Evolutionary conservation across 2,329 filamentous ascomycete genomes (phyloP).

Genomic region (Beauveria scarabaeidicola): DNA sequence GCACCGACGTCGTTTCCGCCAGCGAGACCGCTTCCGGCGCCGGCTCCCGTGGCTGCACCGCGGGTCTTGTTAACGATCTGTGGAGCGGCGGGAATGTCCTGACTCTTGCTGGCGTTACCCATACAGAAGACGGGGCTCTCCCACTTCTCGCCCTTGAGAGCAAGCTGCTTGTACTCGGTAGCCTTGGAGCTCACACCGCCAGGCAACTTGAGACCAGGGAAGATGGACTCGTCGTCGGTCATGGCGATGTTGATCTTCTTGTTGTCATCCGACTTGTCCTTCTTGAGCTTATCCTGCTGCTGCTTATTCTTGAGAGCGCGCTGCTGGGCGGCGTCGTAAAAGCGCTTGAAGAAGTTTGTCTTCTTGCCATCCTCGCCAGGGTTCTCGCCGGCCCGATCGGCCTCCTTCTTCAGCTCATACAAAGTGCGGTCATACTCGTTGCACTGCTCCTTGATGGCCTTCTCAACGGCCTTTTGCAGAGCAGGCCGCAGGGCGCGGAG

Average conservation of each 20-base stretch:
- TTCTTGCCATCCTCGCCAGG: slow-evolving; percentile 51
- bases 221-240: slow-evolving; percentile 71
- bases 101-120: slow-evolving; percentile 65
- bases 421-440: slow-evolving; percentile 63
- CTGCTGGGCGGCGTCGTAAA: slow-evolving; percentile 66
- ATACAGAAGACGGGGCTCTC: slow-evolving; percentile 90
- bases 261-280: slow-evolving; percentile 5
- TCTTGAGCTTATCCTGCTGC: slow-evolving; percentile 54
- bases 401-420: slow-evolving; percentile 75
- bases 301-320: slow-evolving; percentile 67
- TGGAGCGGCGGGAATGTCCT: slow-evolving; percentile 57
- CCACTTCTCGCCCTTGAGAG: slow-evolving; percentile 84
- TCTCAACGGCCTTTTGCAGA: slow-evolving; percentile 80
- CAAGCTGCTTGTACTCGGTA: slow-evolving; percentile 84
- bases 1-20: slow-evolving; percentile 11
- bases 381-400: slow-evolving; percentile 60
- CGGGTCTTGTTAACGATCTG: slow-evolving; percentile 39
- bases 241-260: slow-evolving; percentile 54
- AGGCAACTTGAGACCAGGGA: slow-evolving; percentile 78
- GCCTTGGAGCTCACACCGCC: slow-evolving; percentile 83
- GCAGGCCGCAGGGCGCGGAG: slow-evolving; percentile 76
- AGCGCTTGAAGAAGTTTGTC: slow-evolving; percentile 80
- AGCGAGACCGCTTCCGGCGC: slow-evolving; percentile 6
- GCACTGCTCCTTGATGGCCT: slow-evolving; percentile 78
- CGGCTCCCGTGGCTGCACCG: slow-evolving; percentile 13